phyloP scores from a whole-genome alignment of 2,329 filamentous ascomycete genomes.

The Beauveria pseudobassiana region DNA sequence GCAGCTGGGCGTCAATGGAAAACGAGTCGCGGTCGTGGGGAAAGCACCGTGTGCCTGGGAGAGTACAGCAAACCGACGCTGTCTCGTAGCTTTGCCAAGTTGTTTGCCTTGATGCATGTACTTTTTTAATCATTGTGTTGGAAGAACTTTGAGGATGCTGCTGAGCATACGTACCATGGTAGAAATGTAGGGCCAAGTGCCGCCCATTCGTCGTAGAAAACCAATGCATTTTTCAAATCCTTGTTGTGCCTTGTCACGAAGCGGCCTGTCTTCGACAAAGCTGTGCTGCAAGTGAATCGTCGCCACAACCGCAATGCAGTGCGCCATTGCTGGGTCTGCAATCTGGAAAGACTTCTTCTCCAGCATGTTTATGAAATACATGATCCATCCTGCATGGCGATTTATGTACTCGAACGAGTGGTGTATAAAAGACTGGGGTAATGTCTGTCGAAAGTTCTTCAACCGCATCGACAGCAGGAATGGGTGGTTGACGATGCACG shows the following conservation, averaged over 20 bases:
- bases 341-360: slow-evolving; percentile 35
- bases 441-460: slow-evolving; percentile 42
- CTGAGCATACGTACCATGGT: slow-evolving; percentile 19
- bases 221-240: slow-evolving; percentile 22
- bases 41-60: not conserved
- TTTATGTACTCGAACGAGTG: slow-evolving; percentile 44
- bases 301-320: slow-evolving; percentile 43
- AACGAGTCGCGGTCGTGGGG: slow-evolving; percentile 11
- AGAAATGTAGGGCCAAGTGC: slow-evolving; percentile 19
- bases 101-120: slow-evolving; percentile 15
- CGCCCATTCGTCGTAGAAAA: slow-evolving; percentile 19
- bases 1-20: slow-evolving; percentile 26
- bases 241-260: slow-evolving; percentile 18
- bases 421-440: slow-evolving; percentile 47
- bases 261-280: slow-evolving; percentile 28
- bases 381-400: slow-evolving; percentile 44
- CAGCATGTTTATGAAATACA: slow-evolving; percentile 41
- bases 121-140: not conserved
- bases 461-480: slow-evolving; percentile 45
- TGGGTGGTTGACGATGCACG: slow-evolving; percentile 46
- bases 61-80: slow-evolving; percentile 20
- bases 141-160: not conserved
- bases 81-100: slow-evolving; percentile 24
- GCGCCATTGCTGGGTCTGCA: slow-evolving; percentile 27
- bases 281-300: slow-evolving; percentile 48